Evolutionary conservation across 768 basidiomycete genomes (phyloP).

Genomic region (Collybia sp.): DNA sequence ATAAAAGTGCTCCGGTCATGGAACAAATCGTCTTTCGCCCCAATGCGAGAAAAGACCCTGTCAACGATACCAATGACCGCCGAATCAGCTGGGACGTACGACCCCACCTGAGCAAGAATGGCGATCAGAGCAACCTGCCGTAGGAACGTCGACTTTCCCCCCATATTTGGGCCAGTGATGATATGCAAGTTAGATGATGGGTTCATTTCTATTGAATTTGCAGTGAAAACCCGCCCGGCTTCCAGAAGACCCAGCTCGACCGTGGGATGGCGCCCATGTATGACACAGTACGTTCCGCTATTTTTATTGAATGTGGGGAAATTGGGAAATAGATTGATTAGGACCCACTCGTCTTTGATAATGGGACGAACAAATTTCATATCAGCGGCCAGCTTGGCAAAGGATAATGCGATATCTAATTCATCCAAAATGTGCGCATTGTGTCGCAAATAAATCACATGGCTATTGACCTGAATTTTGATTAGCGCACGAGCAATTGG

Average conservation of each 20-base stretch:
- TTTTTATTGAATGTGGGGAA: slow-evolving; percentile 2
- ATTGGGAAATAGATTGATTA: background rate
- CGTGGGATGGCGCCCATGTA: slow-evolving; percentile 85
- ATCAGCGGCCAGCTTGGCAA: slow-evolving; percentile 76
- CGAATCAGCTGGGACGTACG: slow-evolving; percentile 85
- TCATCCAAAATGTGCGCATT: slow-evolving; percentile 84
- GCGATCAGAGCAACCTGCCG: slow-evolving; percentile 88
- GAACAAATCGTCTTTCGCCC: slow-evolving; percentile 93
- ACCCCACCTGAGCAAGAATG: slow-evolving; percentile 89
- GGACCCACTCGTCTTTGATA: slow-evolving; percentile 63
- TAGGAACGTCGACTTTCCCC: slow-evolving; percentile 89
- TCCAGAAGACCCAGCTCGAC: slow-evolving; percentile 85
- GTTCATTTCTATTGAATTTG: slow-evolving; percentile 71
- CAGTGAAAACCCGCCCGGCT: slow-evolving; percentile 73
- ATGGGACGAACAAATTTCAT: slow-evolving; percentile 71
- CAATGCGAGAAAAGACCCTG: slow-evolving; percentile 89
- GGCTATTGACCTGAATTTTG: slow-evolving; percentile 51
- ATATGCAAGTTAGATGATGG: slow-evolving; percentile 63
- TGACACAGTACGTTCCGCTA: slow-evolving; percentile 59
- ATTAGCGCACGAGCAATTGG: background rate
- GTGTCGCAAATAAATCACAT: slow-evolving; percentile 51
- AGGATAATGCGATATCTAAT: slow-evolving; percentile 78
- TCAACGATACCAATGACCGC: slow-evolving; percentile 86
- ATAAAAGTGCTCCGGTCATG: slow-evolving; percentile 94
- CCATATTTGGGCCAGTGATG: slow-evolving; percentile 96